phyloP scores from a whole-genome alignment of 345 rosid genomes.

The Pelargonium nanum region DNA sequence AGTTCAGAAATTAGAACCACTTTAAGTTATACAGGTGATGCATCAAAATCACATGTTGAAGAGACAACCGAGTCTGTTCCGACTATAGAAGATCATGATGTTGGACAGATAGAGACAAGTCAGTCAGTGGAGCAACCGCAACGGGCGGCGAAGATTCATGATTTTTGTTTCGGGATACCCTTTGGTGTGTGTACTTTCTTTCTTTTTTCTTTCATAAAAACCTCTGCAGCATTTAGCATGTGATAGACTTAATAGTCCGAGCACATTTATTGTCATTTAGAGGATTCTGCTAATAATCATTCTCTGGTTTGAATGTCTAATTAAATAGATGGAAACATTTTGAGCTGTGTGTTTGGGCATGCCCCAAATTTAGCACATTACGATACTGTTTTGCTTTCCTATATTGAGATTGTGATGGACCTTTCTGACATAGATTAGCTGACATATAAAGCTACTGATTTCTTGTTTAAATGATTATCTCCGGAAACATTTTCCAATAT shows the following conservation, averaged over 20 bases:
- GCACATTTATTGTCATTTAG: background rate
- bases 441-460: too few species aligned
- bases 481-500: too few species aligned
- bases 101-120: conserved; percentile 7
- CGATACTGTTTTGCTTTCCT: too few species aligned
- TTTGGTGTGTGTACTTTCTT: conserved; percentile 49
- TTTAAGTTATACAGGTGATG: conserved; percentile 32
- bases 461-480: too few species aligned
- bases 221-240: background rate
- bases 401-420: too few species aligned
- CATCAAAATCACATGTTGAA: conserved; percentile 33
- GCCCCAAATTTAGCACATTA: too few species aligned
- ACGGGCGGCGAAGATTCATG: conserved; percentile 70
- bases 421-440: too few species aligned
- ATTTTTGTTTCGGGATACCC: conserved; percentile 92
- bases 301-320: conserved; percentile 34
- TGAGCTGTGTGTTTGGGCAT: too few species aligned
- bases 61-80: conserved; percentile 19
- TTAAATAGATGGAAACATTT: too few species aligned
- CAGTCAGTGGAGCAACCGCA: conserved; percentile 29
- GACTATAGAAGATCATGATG: conserved; percentile 15
- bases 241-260: background rate
- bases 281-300: conserved; percentile 14
- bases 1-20: conserved; percentile 21
- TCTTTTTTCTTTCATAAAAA: background rate